Conservation (phyloP, 2,329 filamentous ascomycete genomes). For the Bretziella fagacearum region DNA sequence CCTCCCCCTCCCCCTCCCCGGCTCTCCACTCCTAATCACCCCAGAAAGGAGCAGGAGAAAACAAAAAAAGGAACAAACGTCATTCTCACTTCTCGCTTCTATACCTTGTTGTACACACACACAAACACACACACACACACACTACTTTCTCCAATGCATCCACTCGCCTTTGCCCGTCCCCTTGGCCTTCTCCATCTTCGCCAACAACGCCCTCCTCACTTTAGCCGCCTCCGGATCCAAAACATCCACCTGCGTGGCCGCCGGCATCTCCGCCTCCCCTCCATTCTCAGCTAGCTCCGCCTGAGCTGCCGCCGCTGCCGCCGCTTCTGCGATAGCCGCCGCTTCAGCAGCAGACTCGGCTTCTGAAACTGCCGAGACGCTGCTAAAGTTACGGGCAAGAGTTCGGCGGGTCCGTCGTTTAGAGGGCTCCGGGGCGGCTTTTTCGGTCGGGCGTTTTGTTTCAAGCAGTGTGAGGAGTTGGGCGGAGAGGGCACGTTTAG, state of each 20-base stretch:
- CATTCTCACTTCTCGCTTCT: background rate
- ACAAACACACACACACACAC: no score
- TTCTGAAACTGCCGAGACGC: background rate
- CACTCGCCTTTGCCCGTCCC: no score
- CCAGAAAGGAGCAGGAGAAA: no score
- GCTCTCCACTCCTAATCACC: background rate
- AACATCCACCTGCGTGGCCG: conserved; percentile 37
- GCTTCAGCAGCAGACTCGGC: background rate
- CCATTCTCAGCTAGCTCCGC: conserved; percentile 11
- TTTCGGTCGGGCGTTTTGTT: background rate
- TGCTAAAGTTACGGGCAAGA: background rate
- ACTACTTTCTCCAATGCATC: no score
- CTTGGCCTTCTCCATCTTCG: conserved; percentile 24
- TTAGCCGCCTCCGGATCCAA: conserved; percentile 32
- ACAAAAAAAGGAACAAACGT: no score
- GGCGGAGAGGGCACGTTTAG: conserved; percentile 24
- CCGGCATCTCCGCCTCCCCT: conserved; percentile 22
- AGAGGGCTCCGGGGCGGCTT: background rate
- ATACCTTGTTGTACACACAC: background rate
- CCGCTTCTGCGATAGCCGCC: background rate
- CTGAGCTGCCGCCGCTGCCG: background rate
- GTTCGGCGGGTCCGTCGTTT: background rate
- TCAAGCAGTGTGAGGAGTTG: conserved; percentile 5
- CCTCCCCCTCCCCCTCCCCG: background rate
- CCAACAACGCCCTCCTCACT: conserved; percentile 29